These are phyloP conservation scores for Malus sylvestris DNA, from an alignment of 306 rosid genomes.

Conservation along the genomic window DNA sequence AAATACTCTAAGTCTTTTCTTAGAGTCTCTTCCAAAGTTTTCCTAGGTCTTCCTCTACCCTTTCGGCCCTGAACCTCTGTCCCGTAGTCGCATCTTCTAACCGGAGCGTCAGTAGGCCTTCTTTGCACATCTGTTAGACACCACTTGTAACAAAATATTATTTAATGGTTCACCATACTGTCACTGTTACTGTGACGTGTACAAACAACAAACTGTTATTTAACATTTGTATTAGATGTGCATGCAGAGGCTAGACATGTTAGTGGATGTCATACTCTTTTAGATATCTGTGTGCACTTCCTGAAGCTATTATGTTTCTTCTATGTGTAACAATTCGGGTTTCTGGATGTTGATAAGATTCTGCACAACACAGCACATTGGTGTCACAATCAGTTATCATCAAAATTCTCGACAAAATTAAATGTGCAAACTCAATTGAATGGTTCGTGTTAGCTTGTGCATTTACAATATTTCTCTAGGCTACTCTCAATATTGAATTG, in stretches of 20 bases:
- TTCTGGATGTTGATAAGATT: background rate
- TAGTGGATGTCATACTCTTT: background rate
- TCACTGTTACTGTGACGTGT: background rate
- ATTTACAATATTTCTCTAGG: background rate
- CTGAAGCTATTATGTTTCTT: background rate
- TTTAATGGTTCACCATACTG: background rate
- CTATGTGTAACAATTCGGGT: background rate
- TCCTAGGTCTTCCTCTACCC: too few relatives aligned
- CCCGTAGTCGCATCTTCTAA: too few relatives aligned
- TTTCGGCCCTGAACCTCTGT: too few relatives aligned
- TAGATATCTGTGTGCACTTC: background rate
- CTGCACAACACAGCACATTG: background rate
- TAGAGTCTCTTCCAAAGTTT: too few relatives aligned
- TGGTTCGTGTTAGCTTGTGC: background rate
- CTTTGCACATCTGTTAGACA: background rate
- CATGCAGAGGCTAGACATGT: background rate
- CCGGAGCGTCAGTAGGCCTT: too few relatives aligned
- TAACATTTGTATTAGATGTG: background rate
- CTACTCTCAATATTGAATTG: background rate
- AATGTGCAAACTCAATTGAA: background rate
- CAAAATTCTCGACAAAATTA: background rate
- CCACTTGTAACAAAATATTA: background rate
- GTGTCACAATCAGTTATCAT: background rate
- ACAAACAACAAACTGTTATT: background rate
- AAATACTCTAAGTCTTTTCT: too few relatives aligned